Percentiles rank a stretch among this genome's conserved stretches.
These are phyloP conservation scores for Allium cepa DNA, from an alignment of 106 monocot genomes.

Conservation along the genomic window DNA sequence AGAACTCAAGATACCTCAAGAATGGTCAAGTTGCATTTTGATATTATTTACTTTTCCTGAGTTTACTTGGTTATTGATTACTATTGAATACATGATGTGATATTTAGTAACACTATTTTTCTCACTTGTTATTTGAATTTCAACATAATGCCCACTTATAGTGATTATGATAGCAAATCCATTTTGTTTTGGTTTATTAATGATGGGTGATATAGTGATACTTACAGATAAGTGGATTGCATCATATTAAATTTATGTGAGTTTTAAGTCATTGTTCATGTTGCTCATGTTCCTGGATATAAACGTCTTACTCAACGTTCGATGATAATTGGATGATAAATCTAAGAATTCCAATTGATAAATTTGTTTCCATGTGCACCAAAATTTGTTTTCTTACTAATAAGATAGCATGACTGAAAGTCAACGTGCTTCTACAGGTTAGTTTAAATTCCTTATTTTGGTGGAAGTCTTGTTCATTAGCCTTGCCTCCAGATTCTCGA, in stretches of 20 bases:
- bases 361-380: neutral
- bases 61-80: too few species aligned
- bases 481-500: conserved; percentile 64
- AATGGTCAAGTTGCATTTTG: too few species aligned
- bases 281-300: neutral
- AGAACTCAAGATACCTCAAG: neutral
- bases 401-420: conserved; percentile 1
- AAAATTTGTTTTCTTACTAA: neutral
- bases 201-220: too few species aligned
- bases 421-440: conserved; percentile 27
- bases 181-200: too few species aligned
- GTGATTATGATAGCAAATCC: too few species aligned
- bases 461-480: conserved; percentile 79
- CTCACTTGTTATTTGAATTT: neutral
- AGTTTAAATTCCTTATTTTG: conserved; percentile 72
- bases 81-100: neutral
- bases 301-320: neutral
- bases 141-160: too few species aligned
- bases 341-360: neutral
- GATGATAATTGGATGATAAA: neutral
- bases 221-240: neutral
- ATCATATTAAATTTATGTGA: neutral
- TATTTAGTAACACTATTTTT: neutral
- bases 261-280: neutral
- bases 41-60: too few species aligned